These are phyloP conservation scores for Ophiostoma sp. DNA, from an alignment of 2,329 filamentous ascomycete genomes.

Conservation along the genomic window DNA sequence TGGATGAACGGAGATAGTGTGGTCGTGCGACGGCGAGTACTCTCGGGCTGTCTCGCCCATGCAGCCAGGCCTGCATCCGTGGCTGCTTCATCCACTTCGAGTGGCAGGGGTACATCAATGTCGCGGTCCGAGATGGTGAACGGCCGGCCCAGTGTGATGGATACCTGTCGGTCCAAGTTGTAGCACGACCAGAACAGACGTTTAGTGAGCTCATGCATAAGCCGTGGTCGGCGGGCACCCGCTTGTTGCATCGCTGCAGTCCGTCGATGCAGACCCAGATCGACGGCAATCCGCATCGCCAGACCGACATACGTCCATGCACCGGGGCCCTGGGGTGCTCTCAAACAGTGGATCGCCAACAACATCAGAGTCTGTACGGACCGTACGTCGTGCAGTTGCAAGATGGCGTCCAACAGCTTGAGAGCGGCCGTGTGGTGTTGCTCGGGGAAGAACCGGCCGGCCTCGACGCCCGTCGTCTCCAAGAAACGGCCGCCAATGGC, in stretches of 20 bases:
- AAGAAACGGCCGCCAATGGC: not conserved
- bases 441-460: not conserved
- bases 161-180: conserved; percentile 47
- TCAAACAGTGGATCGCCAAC: not conserved
- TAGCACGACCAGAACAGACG: conserved; percentile 49
- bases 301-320: not conserved
- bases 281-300: not conserved
- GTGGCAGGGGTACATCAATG: conserved; percentile 35
- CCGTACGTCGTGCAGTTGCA: not conserved
- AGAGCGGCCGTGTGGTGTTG: conserved; percentile 6
- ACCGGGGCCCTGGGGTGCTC: not conserved
- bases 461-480: not conserved
- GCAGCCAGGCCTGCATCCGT: not conserved
- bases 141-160: conserved; percentile 43
- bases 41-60: not conserved
- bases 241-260: not conserved
- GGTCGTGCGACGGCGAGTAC: not conserved
- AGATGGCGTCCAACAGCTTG: not conserved
- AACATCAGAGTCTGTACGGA: not conserved
- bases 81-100: not conserved
- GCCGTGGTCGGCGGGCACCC: not conserved
- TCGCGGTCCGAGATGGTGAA: conserved; percentile 45
- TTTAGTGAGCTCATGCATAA: not conserved
- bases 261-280: not conserved
- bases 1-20: not conserved